A percentile compares a stretch with the other conserved stretches of the same genome.
These are phyloP conservation scores for Plantago coronopus DNA, from an alignment of 305 asterid species.

Conservation along the genomic window DNA sequence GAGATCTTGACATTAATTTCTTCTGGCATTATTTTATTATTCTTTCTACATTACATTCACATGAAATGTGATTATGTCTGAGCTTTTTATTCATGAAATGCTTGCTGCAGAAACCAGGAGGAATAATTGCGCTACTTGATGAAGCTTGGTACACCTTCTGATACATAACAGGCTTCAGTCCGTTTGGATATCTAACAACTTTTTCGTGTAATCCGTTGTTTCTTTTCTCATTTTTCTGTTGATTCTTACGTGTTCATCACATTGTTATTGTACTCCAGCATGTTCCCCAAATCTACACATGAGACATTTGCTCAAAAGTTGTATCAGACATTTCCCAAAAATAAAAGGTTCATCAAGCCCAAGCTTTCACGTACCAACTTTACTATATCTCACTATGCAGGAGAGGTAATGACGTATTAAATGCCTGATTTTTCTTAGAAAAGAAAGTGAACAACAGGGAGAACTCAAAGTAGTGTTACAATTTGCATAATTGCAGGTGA, in stretches of 20 bases:
- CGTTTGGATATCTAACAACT: neutral
- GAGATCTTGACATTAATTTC: conserved; percentile 15
- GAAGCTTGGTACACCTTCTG: conserved; percentile 82
- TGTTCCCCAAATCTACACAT: conserved; percentile 99
- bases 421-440: conserved; percentile 17
- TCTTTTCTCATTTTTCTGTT: conserved; percentile 14
- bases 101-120: conserved; percentile 93
- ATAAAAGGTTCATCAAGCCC: conserved; percentile 96
- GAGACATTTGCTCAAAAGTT: conserved; percentile 99
- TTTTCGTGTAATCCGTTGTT: neutral
- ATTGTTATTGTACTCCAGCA: conserved; percentile 54
- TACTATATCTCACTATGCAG: conserved; percentile 95
- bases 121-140: conserved; percentile 94
- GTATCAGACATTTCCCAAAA: conserved; percentile 85
- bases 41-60: conserved; percentile 16
- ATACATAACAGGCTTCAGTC: conserved; percentile 17
- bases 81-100: conserved; percentile 10
- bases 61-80: neutral
- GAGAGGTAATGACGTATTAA: conserved; percentile 63
- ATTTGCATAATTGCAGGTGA: conserved; percentile 53
- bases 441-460: conserved; percentile 5
- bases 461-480: conserved; percentile 17
- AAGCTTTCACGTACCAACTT: conserved; percentile 97
- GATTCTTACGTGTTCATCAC: conserved; percentile 13
- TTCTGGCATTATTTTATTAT: conserved; percentile 14